These are phyloP conservation scores for Xylaria cubensis DNA, from an alignment of 495 filamentous ascomycete species.

Conservation along the genomic window DNA sequence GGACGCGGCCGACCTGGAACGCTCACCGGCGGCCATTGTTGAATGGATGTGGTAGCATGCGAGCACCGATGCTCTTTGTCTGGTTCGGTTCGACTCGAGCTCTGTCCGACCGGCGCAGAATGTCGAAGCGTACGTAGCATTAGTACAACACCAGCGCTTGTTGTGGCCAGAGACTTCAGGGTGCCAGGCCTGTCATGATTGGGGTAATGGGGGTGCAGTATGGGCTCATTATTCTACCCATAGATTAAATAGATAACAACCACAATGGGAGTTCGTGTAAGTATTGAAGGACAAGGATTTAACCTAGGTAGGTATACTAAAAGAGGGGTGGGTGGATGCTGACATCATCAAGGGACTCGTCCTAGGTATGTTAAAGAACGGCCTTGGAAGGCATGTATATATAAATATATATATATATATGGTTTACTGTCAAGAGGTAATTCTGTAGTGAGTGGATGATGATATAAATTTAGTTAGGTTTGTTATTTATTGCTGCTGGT, in stretches of 20 bases:
- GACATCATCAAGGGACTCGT: background rate
- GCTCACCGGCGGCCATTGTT: conserved; percentile 18
- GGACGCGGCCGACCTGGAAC: background rate
- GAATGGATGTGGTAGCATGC: background rate
- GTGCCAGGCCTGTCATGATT: background rate
- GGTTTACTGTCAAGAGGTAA: too few species aligned
- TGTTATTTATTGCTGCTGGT: background rate
- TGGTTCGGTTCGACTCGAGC: background rate
- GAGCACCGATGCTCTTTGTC: background rate
- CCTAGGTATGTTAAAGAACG: too few species aligned
- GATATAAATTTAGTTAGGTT: background rate
- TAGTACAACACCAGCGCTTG: background rate
- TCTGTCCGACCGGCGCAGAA: background rate
- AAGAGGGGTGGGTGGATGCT: background rate
- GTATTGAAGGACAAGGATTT: background rate
- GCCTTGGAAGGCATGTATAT: too few species aligned
- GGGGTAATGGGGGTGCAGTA: background rate
- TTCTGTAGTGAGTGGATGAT: background rate
- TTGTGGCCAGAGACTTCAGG: background rate
- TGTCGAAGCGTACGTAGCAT: conserved; percentile 1
- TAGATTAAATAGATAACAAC: background rate
- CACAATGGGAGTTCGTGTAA: too few species aligned
- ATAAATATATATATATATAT: too few species aligned
- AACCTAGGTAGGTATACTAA: background rate
- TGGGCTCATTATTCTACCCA: background rate